Evolutionary conservation across 2,329 filamentous ascomycete species (phyloP).

Genomic region (Ceratocystis papillata): DNA sequence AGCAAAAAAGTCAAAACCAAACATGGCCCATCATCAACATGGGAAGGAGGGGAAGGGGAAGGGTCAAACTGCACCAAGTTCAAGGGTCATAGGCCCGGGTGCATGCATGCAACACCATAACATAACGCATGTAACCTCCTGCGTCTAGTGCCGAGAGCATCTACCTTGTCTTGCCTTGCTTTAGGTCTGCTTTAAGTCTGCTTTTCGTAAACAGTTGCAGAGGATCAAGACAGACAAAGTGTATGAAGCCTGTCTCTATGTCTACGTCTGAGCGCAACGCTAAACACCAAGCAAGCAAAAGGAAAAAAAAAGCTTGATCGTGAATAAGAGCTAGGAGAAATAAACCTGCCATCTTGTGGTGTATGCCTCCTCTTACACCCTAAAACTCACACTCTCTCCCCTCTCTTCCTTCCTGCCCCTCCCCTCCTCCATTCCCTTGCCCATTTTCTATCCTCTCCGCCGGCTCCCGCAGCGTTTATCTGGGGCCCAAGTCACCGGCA

Average conservation of each 20-base stretch:
- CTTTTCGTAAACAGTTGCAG: background rate
- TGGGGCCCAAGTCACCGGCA: background rate
- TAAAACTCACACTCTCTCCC: background rate
- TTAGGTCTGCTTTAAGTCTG: background rate
- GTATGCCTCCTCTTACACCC: background rate
- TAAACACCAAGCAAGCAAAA: background rate
- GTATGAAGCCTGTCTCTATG: constrained; percentile 3
- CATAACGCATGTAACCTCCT: constrained; percentile 10
- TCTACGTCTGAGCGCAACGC: constrained; percentile 5
- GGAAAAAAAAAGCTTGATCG: constrained; percentile 5
- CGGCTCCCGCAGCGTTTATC: no score
- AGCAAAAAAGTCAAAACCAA: constrained; percentile 12
- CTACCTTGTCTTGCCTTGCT: no score
- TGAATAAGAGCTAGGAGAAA: background rate
- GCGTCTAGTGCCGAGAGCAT: constrained; percentile 6
- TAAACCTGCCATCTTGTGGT: background rate
- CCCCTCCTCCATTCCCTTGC: background rate
- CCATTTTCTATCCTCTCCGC: background rate
- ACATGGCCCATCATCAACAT: background rate
- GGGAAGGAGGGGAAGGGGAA: background rate
- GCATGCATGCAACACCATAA: constrained; percentile 9
- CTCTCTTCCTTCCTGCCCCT: background rate
- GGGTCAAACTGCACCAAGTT: constrained; percentile 7
- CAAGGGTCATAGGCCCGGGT: constrained; percentile 5
- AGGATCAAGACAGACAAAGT: background rate